Evolutionary conservation across 192 early-diverging fungal genomes (phyloP).

Genomic region (Backusella tuberculispora): DNA sequence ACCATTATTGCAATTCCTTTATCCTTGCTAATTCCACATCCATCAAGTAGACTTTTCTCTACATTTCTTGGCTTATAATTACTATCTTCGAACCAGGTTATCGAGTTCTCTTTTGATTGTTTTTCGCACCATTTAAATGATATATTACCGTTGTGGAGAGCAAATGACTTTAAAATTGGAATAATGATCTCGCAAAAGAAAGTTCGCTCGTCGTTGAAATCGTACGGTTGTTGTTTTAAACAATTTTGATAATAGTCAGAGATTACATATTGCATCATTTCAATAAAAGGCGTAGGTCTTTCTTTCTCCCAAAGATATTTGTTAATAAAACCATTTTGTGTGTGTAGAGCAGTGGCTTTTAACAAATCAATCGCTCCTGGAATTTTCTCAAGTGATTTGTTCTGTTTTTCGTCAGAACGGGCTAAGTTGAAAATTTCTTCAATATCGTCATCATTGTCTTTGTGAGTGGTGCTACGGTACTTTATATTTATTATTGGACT

Average conservation of each 20-base stretch:
- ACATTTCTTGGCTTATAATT: neutral
- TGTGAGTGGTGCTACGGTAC: too few species aligned
- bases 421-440: too few species aligned
- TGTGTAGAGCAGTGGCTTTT: neutral
- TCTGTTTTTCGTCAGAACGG: too few species aligned
- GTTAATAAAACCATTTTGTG: neutral
- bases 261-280: neutral
- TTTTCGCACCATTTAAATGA: constrained; percentile 5
- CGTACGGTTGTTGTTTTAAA: neutral
- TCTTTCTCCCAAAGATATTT: neutral
- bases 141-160: neutral
- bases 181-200: neutral
- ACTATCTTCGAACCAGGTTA: neutral
- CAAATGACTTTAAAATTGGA: neutral
- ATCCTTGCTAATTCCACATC: neutral
- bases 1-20: neutral
- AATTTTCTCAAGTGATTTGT: neutral
- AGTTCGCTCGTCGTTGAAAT: neutral
- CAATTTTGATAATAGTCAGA: neutral
- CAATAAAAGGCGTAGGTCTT: neutral
- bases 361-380: neutral
- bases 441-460: too few species aligned
- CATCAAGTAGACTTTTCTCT: neutral
- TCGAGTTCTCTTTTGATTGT: neutral
- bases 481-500: too few species aligned